Base-by-base conservation (phyloP, 768 basidiomycete genomes). In the Boletus coccyginus region DNA sequence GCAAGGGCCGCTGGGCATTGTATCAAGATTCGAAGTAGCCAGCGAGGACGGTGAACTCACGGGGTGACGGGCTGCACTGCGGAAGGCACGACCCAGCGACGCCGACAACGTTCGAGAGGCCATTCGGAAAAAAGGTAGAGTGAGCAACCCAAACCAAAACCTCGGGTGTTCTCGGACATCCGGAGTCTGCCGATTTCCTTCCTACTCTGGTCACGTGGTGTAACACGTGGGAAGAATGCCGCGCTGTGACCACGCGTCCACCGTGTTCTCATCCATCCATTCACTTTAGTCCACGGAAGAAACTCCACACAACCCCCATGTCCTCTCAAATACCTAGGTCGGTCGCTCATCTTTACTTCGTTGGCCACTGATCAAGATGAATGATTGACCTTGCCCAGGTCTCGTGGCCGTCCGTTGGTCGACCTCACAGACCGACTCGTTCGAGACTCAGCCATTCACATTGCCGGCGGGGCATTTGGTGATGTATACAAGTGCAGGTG, bases 1-100 rank as follows among this genome's bases (percentile, higher is more conserved):
- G 84, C 71, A 86, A 71, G 49, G 81, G 69, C 58, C 81, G 78
- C 81, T 83, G 62, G 0, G 16, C 11, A 14, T 17, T 29, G 35
- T 11, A 42, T 64, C 31, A 67, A 53, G 32, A 8, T 45, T 46
- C 35, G 13, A 45, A 2, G 33, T n/a, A 12, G 2, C 6, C 7
- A 17, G 9, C 0, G 12, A 14, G 16, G 13, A 38, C 3, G 7
- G 14, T 3, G 16, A 11, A 63, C 77, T 65, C 53, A 79, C 78
- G 41, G 71, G 63, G 47, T 64, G 66, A 51, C 74, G 75, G 53
- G 72, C 71, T 60, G 70, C 67, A 52, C 61, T 68, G 49, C 78
- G 75, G 55, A 78, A 66, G 39, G 70, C 62, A 62, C 76, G 75
- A 67, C 75, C 70, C 56, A 79, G 65, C 66, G 77, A 77, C 64